Percentiles rank a stretch among this genome's conserved stretches.
These are phyloP conservation scores for Solanum etuberosum DNA, from an alignment of 257 asterid genomes.

Conservation along the genomic window DNA sequence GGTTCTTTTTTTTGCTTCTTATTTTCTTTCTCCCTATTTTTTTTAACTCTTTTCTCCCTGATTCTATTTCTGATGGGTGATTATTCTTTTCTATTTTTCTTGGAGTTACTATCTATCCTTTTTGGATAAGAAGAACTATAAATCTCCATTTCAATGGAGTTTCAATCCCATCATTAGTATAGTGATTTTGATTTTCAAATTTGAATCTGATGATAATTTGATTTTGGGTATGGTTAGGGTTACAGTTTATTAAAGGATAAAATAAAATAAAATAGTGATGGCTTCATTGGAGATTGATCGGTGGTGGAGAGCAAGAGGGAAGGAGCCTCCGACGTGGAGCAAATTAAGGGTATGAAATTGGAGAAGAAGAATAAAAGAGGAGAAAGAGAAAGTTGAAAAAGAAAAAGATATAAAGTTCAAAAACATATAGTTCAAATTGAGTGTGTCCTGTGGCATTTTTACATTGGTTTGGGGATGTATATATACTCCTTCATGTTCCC, in stretches of 20 bases:
- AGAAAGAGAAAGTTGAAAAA: neutral
- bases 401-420: too few species aligned
- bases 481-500: neutral
- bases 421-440: neutral
- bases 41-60: neutral
- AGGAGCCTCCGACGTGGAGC: neutral
- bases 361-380: neutral
- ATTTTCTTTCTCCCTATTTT: neutral
- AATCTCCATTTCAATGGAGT: neutral
- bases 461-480: neutral
- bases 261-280: neutral
- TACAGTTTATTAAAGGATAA: neutral
- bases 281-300: neutral
- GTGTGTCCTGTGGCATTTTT: neutral
- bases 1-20: neutral
- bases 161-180: neutral
- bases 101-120: neutral
- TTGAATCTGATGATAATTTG: neutral
- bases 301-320: neutral
- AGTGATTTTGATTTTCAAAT: neutral
- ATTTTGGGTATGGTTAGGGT: neutral
- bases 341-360: neutral
- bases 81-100: neutral
- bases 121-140: neutral
- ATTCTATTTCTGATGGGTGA: neutral